phyloP scores from a whole-genome alignment of 1,139 yeast species.

The Lodderomyces metapsilosis region DNA sequence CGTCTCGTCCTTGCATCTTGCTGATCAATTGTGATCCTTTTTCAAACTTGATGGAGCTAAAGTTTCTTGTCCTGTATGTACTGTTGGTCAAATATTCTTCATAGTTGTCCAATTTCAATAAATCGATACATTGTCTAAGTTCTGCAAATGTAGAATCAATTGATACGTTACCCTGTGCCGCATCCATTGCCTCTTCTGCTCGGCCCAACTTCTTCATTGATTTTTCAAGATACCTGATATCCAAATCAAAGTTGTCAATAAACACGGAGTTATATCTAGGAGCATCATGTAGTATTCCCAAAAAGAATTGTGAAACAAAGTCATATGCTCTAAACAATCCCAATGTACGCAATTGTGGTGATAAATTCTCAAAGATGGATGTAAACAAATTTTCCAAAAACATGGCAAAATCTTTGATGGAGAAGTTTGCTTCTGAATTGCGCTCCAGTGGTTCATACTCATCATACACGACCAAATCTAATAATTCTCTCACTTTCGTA shows the following conservation, averaged over 20 bases:
- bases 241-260: conserved; percentile 45
- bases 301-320: conserved; percentile 71
- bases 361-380: conserved; percentile 82
- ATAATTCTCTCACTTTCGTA: conserved; percentile 69
- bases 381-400: conserved; percentile 84
- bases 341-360: conserved; percentile 72
- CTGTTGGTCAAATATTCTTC: conserved; percentile 42
- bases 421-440: conserved; percentile 66
- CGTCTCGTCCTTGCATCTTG: conserved; percentile 27
- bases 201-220: conserved; percentile 32
- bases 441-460: conserved; percentile 55
- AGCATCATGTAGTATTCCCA: conserved; percentile 56
- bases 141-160: conserved; percentile 46
- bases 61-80: conserved; percentile 39
- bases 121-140: conserved; percentile 44
- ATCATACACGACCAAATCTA: conserved; percentile 84
- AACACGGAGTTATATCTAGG: conserved; percentile 38
- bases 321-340: conserved; percentile 86
- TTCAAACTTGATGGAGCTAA: conserved; percentile 42
- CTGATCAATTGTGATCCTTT: conserved; percentile 39
- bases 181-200: conserved; percentile 12
- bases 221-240: conserved; percentile 39
- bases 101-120: conserved; percentile 35
- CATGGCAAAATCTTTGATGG: conserved; percentile 82
- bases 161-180: conserved; percentile 37